Evolutionary conservation across 495 filamentous ascomycete species (phyloP).

Genomic region (Podospora sp.): DNA sequence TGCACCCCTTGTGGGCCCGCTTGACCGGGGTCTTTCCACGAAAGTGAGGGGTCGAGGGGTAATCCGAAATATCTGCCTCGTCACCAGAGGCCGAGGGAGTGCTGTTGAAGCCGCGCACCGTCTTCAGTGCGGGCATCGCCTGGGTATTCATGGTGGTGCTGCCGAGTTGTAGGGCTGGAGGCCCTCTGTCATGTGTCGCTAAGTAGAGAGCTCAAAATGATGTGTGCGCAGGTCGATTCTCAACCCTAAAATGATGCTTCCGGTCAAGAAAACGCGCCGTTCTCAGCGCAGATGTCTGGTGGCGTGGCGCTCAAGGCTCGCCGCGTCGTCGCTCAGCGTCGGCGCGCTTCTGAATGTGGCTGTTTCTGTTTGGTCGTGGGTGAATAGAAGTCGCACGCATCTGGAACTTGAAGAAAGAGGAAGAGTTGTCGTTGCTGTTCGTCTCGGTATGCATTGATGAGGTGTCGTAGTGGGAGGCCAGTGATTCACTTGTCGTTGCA

Average conservation of each 20-base stretch:
- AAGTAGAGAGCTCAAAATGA: neutral
- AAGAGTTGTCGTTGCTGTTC: constrained; percentile 43
- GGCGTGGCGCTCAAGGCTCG: constrained; percentile 45
- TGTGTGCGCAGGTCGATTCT: constrained; percentile 12
- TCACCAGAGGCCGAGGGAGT: constrained; percentile 84
- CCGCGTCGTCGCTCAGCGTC: constrained; percentile 56
- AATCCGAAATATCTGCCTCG: constrained; percentile 75
- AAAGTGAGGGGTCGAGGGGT: constrained; percentile 43
- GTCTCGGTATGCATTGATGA: constrained; percentile 52
- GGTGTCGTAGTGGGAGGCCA: constrained; percentile 4
- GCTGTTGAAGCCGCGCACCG: constrained; percentile 69
- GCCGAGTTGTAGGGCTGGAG: constrained; percentile 3
- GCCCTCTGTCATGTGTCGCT: constrained; percentile 17
- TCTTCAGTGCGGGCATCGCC: constrained; percentile 66
- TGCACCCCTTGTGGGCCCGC: constrained; percentile 31
- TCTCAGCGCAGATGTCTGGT: constrained; percentile 21
- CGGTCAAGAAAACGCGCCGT: neutral
- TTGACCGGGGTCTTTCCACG: constrained; percentile 36
- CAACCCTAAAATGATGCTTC: neutral
- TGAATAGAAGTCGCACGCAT: constrained; percentile 48
- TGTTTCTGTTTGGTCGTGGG: constrained; percentile 43
- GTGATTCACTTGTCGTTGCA: constrained; percentile 11
- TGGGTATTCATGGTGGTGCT: constrained; percentile 42
- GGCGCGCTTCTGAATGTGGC: constrained; percentile 45
- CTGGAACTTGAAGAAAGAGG: constrained; percentile 50